A percentile compares a stretch with the other conserved stretches of the same genome.
These are phyloP conservation scores for Hirschfeldia incana DNA, from an alignment of 345 rosid genomes.

Conservation along the genomic window DNA sequence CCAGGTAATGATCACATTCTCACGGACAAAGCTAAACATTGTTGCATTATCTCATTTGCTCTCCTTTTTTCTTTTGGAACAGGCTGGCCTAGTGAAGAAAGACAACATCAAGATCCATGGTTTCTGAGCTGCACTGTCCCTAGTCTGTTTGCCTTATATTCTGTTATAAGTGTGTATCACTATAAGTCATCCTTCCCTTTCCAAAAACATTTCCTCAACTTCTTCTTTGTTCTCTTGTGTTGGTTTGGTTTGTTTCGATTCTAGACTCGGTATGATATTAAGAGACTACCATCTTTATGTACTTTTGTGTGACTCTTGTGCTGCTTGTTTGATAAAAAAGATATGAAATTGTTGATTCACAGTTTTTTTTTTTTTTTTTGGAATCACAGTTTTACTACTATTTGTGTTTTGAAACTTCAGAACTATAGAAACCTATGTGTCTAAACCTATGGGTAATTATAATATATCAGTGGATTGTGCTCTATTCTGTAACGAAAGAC, in stretches of 20 bases:
- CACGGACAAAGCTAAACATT: background rate
- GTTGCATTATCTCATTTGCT: background rate
- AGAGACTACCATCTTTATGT: conserved; percentile 7
- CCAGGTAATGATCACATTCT: conserved; percentile 44
- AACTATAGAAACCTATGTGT: too few relatives aligned
- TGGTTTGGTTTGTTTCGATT: background rate
- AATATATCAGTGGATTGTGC: too few relatives aligned
- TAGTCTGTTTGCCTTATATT: background rate
- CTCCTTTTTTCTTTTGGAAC: background rate
- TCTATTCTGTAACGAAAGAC: too few relatives aligned
- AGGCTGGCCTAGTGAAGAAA: conserved; percentile 97
- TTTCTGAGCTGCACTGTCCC: conserved; percentile 51
- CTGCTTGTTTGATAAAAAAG: background rate
- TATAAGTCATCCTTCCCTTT: background rate
- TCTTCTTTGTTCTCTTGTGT: conserved; percentile 4
- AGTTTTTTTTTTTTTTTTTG: background rate
- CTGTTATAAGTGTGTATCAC: background rate
- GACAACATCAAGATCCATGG: conserved; percentile 95
- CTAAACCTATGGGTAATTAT: too few relatives aligned
- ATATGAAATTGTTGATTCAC: background rate
- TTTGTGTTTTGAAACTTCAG: too few relatives aligned
- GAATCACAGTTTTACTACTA: too few relatives aligned
- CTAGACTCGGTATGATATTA: conserved; percentile 23
- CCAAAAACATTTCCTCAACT: background rate
- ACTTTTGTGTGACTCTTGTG: background rate